Base-by-base conservation (phyloP, 2,329 filamentous ascomycete species). In the Macrophomina phaseolina region DNA sequence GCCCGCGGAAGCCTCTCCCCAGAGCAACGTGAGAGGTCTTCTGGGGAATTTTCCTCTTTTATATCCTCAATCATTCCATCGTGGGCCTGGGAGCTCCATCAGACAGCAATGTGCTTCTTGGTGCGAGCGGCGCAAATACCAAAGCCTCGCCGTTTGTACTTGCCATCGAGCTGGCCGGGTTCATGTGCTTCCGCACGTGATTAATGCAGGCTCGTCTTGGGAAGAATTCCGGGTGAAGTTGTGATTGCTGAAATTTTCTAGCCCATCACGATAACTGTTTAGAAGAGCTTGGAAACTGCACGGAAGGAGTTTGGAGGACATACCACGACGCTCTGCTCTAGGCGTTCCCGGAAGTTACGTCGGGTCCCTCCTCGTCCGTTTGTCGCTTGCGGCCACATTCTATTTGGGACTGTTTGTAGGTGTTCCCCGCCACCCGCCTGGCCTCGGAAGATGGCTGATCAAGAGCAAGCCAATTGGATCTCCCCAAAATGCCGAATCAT, bases 181-280 rank as follows among this genome's bases (percentile, higher is more conserved):
- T 51, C 73, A 76, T 1, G 85, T 84, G 2, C 82, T 91, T 14
- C 87, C 88, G 30, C 84, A 83, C 30, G 85, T 91, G 69, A 88
- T 91, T 81, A 91, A 91, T 75, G 87, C 84, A 4, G 49, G 48
- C 4, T 49, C 18, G 18, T 12, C n/a, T 23, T 28, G 5, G 11
- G 46, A 28, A 49, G 8, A 3, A 49, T 0, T 28, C 45, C 3
- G 2, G 16, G n/a, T 1, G 0, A 14, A 48, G 5, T 16, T 36
- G 4, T 23, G n/a, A 30, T 55, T n/a, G 38, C 55, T 28, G 23
- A 34, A 30, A 4, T 5, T 34, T 28, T 16, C 4, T 32, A 64
- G 92, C 97, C 65, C 65, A 96, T 97, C 75, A 86, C 97, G 71
- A 87, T 95, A 70, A 90, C 93, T 14, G 92, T 97, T 23, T 81